Base-by-base conservation (phyloP, 1,284 basidiomycete genomes). In the Pyrrhoderma lamaoense region DNA sequence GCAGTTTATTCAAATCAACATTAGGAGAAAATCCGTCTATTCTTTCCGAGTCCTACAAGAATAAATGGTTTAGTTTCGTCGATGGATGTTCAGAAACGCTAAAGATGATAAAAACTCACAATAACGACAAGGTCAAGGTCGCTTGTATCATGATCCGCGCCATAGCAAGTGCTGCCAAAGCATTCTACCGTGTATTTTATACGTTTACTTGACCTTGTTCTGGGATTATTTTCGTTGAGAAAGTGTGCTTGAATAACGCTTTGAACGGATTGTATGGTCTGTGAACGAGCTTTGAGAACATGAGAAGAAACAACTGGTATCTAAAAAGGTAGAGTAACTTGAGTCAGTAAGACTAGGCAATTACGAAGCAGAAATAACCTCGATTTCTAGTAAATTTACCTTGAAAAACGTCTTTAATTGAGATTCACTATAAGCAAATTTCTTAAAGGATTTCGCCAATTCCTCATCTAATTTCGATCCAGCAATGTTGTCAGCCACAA, bases 131-230 rank as follows among this genome's bases (percentile, higher is more conserved):
- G 55, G 58, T 79, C 76, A 46, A 79, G 60, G 57, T 79, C 76
- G 56, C 73, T 73, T 3, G 47, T 56, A 0, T 58, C 38, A 35
- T 63, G 60, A 19, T 68, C 66, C 23, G 73, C 65, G 14, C 74
- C 72, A 59, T 76, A 76, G 38, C 67, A 68, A n/a, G 67, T 66
- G 54, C 76, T 78, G 18, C 76, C 76, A 58, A 77, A 79, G 4
- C 66, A 48, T 45, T 68, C 62, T 0, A 76, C 67, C 3, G 35
- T 45, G 59, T 72, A 77, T n/a, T 56, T 31, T 2, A 14, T 2
- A 2, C 73, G 72, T 57, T 64, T 75, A 8, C 48, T 51, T 2
- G 52, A 45, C 44, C 56, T 58, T 11, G 27, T 5, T 11, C 27
- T 11, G 7, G 7, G 27, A 31, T n/a, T n/a, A n/a, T 11, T 11